Evolutionary conservation across 345 rosid genomes (phyloP), one percentile per base, ranked within the genome.

Genomic region (Acer saccharum): DNA sequence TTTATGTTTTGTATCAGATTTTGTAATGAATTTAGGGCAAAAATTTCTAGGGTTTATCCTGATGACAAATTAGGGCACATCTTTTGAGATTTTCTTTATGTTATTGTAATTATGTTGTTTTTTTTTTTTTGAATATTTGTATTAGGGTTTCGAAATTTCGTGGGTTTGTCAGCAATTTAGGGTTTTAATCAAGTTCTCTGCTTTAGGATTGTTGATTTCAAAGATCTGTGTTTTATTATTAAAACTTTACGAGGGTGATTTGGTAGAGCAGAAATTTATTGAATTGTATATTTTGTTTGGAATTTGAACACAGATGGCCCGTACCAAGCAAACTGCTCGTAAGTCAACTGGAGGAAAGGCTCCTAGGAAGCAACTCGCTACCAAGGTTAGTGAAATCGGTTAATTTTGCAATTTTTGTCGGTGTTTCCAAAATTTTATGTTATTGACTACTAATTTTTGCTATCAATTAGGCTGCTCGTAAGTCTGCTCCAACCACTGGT

Each of bases 331-430:
- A 78, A 94, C 98, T 41, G 98, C 98, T 35, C 97, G 98, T 73
- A 94, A 94, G 81, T 94, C 98, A 1, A 94, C 98, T 0, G 98
- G 98, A 83, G 98, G 98, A 62, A 94, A 94, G 89, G 98, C 98
- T 4, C 98, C 98, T 0, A 92, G 97, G 92, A 94, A 94, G 92
- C 98, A 94, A 76, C 95, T 94, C 1, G 98, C 98, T 65, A 94
- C 98, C 44, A 94, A 94, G 97, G 97, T 91, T 2, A 23, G 60
- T 4, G 25, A 10, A 10, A 27, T 46, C 11, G 1, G 0, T 8
- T 1, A 27, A 3, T 3, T 1, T 25, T 3, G n/a, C 29, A 14
- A 65, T 1, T 71, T 10, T 13, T 1, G n/a, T 4, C 18, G 14
- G 1, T 29, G 0, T 18, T 4, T 1, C 5, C 17, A 3, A 7